These are phyloP conservation scores for Amanita muscaria DNA, from an alignment of 768 basidiomycete species.

Conservation along the genomic window DNA sequence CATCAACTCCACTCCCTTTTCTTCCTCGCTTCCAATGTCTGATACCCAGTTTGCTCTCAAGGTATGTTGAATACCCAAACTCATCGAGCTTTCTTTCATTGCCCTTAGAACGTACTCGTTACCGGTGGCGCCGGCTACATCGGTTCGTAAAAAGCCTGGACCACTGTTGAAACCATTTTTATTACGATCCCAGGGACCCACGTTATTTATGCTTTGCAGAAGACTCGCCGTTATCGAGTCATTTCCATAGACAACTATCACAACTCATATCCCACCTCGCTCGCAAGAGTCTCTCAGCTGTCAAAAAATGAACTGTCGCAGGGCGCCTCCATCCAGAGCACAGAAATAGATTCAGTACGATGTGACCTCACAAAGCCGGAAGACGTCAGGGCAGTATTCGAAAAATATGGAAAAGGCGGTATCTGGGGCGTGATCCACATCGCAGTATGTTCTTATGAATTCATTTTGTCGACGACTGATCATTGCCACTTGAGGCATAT, in stretches of 20 bases:
- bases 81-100: conserved; percentile 24
- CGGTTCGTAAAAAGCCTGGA: conserved; percentile 40
- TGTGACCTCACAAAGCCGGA: conserved; percentile 71
- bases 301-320: conserved; percentile 65
- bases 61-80: background rate
- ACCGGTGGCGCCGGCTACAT: conserved; percentile 84
- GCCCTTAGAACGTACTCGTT: conserved; percentile 36
- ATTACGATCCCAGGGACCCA: conserved; percentile 65
- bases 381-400: conserved; percentile 72
- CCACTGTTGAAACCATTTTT: conserved; percentile 8
- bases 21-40: conserved; percentile 13
- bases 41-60: conserved; percentile 1
- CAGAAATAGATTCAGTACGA: conserved; percentile 57
- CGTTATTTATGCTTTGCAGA: conserved; percentile 78
- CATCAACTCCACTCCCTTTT: conserved; percentile 5
- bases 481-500: conserved; percentile 56
- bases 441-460: conserved; percentile 48
- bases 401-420: conserved; percentile 77
- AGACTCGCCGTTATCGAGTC: conserved; percentile 85
- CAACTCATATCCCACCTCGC: conserved; percentile 76
- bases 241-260: conserved; percentile 93
- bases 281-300: conserved; percentile 71
- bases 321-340: conserved; percentile 57
- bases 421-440: conserved; percentile 97
- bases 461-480: background rate